These are phyloP conservation scores for Guadua angustifolia DNA, from an alignment of 176 grass and related monocot species.

Conservation along the genomic window DNA sequence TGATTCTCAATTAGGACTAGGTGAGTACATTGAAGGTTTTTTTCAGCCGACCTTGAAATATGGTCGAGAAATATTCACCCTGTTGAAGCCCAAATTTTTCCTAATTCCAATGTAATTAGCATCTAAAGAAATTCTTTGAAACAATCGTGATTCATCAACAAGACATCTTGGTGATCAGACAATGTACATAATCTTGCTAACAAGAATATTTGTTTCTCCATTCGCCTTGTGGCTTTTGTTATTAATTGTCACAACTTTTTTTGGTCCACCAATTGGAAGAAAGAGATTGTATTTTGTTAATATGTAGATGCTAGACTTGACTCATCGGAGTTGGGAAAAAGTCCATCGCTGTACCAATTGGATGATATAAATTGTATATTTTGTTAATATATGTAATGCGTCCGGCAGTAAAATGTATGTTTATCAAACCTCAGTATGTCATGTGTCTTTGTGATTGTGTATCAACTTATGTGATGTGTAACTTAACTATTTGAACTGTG, in stretches of 20 bases:
- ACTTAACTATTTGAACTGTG: too few relatives aligned
- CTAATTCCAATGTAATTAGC: slow-evolving; percentile 53
- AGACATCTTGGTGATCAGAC: slow-evolving; percentile 41
- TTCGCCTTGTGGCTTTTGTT: neutral
- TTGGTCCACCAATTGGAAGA: neutral
- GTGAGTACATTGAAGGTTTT: slow-evolving; percentile 2
- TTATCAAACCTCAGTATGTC: too few relatives aligned
- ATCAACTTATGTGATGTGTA: too few relatives aligned
- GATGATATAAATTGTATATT: neutral
- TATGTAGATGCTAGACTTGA: neutral
- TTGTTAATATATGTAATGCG: neutral
- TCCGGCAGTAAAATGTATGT: too few relatives aligned
- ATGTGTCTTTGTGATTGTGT: too few relatives aligned
- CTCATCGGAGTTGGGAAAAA: neutral
- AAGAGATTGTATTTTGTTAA: slow-evolving; percentile 1
- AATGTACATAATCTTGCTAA: slow-evolving; percentile 51
- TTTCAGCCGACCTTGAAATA: slow-evolving; percentile 34
- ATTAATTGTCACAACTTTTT: neutral
- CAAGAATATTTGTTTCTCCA: slow-evolving; percentile 30
- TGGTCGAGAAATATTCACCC: slow-evolving; percentile 30
- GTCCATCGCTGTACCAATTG: neutral
- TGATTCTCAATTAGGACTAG: slow-evolving; percentile 47
- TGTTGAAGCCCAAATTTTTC: slow-evolving; percentile 47
- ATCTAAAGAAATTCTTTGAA: slow-evolving; percentile 51
- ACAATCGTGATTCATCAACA: slow-evolving; percentile 46